Percentiles rank a stretch among this genome's conserved stretches.
phyloP scores from a whole-genome alignment of 495 filamentous ascomycete species.

The Penicillium chermesinum region DNA sequence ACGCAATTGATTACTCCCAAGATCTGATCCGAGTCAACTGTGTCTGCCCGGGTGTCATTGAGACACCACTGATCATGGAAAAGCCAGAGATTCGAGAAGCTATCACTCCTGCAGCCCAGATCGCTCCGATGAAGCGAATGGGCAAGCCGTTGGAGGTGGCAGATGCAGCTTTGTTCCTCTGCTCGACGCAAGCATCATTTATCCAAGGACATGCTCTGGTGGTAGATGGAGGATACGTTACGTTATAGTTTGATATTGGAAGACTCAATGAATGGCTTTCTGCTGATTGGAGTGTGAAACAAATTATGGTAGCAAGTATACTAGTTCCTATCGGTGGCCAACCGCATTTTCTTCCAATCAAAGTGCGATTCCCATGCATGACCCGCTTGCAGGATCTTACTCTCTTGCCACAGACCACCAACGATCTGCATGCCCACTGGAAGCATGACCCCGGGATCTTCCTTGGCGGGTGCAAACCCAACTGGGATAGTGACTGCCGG shows the following conservation, averaged over 20 bases:
- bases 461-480: constrained; percentile 41
- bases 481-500: constrained; percentile 53
- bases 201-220: constrained; percentile 48
- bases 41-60: constrained; percentile 49
- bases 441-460: constrained; percentile 40
- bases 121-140: constrained; percentile 48
- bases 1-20: constrained; percentile 49
- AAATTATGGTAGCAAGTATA: not conserved
- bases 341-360: constrained; percentile 42
- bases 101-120: constrained; percentile 34
- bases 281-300: not conserved
- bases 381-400: constrained; percentile 43
- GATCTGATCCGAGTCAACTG: constrained; percentile 49
- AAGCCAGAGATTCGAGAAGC: constrained; percentile 31
- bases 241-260: constrained; percentile 13
- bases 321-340: constrained; percentile 6
- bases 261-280: too few species aligned
- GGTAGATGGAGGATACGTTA: constrained; percentile 51
- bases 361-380: constrained; percentile 47
- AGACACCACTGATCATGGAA: constrained; percentile 43
- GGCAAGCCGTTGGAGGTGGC: constrained; percentile 47
- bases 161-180: constrained; percentile 46
- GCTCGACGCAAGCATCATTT: constrained; percentile 44
- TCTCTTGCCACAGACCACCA: constrained; percentile 38
- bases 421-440: constrained; percentile 57